A percentile compares a stretch with the other conserved stretches of the same genome.
Evolutionary conservation across 768 basidiomycete species (phyloP).

Genomic region (Auricularia auricula-judae): DNA sequence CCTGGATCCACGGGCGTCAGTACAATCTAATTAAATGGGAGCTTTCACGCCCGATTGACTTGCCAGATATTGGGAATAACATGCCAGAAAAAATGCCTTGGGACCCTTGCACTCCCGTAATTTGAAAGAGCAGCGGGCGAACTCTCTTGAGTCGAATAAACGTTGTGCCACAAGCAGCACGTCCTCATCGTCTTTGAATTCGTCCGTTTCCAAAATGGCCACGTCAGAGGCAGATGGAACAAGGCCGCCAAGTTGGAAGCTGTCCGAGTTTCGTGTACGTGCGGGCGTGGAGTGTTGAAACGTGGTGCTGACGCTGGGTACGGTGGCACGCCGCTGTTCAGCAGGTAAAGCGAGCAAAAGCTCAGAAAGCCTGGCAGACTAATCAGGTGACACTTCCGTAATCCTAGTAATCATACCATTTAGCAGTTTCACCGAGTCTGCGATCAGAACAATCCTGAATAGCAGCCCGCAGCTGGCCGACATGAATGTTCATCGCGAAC

Average conservation of each 20-base stretch:
- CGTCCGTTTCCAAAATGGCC: constrained; percentile 15
- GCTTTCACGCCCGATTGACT: constrained; percentile 19
- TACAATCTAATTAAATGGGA: background rate
- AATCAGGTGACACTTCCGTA: background rate
- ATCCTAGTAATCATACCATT: constrained; percentile 6
- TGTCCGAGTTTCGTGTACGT: background rate
- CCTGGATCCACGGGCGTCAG: constrained; percentile 30
- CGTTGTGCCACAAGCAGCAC: constrained; percentile 57
- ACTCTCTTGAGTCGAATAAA: constrained; percentile 69
- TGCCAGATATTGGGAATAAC: constrained; percentile 83
- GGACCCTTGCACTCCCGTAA: constrained; percentile 55
- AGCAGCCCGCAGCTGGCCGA: constrained; percentile 5
- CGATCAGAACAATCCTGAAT: constrained; percentile 8
- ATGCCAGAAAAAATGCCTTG: constrained; percentile 63
- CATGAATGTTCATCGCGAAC: background rate
- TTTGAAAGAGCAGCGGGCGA: constrained; percentile 56
- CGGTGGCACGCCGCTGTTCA: constrained; percentile 2
- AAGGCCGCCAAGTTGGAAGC: constrained; percentile 4
- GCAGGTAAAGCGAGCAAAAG: background rate
- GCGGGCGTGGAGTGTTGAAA: constrained; percentile 5
- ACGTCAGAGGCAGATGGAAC: constrained; percentile 6
- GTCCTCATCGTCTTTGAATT: constrained; percentile 51
- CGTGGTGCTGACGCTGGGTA: constrained; percentile 2
- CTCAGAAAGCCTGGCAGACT: background rate
- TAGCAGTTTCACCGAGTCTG: constrained; percentile 7